Evolutionary conservation across 2,329 filamentous ascomycete species (phyloP).

Genomic region (Ophiocordyceps sinensis): DNA sequence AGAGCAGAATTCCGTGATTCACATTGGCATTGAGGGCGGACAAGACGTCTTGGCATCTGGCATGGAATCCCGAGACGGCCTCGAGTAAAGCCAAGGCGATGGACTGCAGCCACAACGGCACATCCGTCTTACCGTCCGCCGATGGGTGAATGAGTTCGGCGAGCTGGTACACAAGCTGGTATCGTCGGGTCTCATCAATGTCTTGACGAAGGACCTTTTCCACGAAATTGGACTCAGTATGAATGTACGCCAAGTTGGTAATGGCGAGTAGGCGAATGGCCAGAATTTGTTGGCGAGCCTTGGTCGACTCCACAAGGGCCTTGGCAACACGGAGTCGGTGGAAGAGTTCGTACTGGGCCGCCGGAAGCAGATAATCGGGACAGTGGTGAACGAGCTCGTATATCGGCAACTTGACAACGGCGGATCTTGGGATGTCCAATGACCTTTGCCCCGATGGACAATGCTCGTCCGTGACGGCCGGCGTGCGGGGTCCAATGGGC

Average conservation of each 20-base stretch:
- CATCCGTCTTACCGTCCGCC: slow-evolving; percentile 47
- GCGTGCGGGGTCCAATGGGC: slow-evolving; percentile 31
- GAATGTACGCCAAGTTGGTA: slow-evolving; percentile 81
- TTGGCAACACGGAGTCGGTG: slow-evolving; percentile 74
- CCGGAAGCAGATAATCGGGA: slow-evolving; percentile 52
- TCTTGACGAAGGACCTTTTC: slow-evolving; percentile 80
- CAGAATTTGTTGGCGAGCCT: slow-evolving; percentile 60
- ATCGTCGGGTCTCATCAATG: slow-evolving; percentile 72
- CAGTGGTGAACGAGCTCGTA: slow-evolving; percentile 41
- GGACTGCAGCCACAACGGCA: slow-evolving; percentile 68
- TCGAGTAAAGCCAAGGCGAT: slow-evolving; percentile 71
- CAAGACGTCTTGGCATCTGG: slow-evolving; percentile 67
- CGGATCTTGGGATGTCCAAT: slow-evolving; percentile 49
- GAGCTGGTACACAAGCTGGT: slow-evolving; percentile 84
- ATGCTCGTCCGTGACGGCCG: slow-evolving; percentile 20
- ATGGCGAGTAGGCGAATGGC: slow-evolving; percentile 74
- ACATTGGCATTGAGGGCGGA: slow-evolving; percentile 90
- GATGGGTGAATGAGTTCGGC: slow-evolving; percentile 82
- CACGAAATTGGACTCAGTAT: slow-evolving; percentile 67
- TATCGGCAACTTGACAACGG: slow-evolving; percentile 36
- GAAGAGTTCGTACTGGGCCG: slow-evolving; percentile 70
- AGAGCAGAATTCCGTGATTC: slow-evolving; percentile 89
- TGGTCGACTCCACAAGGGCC: slow-evolving; percentile 51
- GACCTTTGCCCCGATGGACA: slow-evolving; percentile 33
- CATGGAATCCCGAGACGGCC: slow-evolving; percentile 66